phyloP scores from a whole-genome alignment of 1,139 yeast species.

The Suhomyces guaymorum region DNA sequence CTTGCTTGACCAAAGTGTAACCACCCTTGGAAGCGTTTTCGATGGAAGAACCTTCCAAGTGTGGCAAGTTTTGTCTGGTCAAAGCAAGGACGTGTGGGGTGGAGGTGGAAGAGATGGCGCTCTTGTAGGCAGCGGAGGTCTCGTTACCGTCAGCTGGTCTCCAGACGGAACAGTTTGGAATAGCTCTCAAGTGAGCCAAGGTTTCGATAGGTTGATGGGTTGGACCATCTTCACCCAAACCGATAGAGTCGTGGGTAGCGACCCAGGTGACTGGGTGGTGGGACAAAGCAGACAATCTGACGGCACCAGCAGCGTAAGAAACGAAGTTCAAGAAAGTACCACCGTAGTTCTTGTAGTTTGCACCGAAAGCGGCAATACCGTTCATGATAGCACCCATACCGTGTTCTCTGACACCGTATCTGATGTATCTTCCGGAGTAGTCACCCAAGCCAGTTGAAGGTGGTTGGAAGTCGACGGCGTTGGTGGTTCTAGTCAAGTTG shows the following conservation, averaged over 20 bases:
- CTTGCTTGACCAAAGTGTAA: slow-evolving; percentile 67
- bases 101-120: slow-evolving; percentile 65
- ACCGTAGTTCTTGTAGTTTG: slow-evolving; percentile 89
- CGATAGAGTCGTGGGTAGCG: slow-evolving; percentile 98
- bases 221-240: slow-evolving; percentile 99
- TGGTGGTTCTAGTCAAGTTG: slow-evolving; percentile 88
- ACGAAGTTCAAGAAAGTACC: slow-evolving; percentile 99
- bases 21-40: slow-evolving; percentile 97
- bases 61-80: slow-evolving; percentile 97
- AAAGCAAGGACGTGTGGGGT: slow-evolving; percentile 92
- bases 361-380: slow-evolving; percentile 96
- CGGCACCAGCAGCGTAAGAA: slow-evolving; percentile 97
- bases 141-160: slow-evolving; percentile 99
- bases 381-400: slow-evolving; percentile 99
- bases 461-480: slow-evolving; percentile 92
- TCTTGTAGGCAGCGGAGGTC: slow-evolving; percentile 92
- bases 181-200: slow-evolving; percentile 95
- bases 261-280: slow-evolving; percentile 96
- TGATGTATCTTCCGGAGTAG: slow-evolving; percentile 89
- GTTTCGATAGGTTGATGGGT: slow-evolving; percentile 99
- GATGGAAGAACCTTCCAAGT: slow-evolving; percentile 87
- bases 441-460: slow-evolving; percentile 80
- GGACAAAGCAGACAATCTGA: slow-evolving; percentile 90
- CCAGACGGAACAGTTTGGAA: slow-evolving; percentile 95
- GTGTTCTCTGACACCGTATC: slow-evolving; percentile 99